Percentiles rank a stretch among this genome's conserved stretches.
phyloP scores from a whole-genome alignment of 805 yeast genomes.

The Starmera dryadoides region DNA sequence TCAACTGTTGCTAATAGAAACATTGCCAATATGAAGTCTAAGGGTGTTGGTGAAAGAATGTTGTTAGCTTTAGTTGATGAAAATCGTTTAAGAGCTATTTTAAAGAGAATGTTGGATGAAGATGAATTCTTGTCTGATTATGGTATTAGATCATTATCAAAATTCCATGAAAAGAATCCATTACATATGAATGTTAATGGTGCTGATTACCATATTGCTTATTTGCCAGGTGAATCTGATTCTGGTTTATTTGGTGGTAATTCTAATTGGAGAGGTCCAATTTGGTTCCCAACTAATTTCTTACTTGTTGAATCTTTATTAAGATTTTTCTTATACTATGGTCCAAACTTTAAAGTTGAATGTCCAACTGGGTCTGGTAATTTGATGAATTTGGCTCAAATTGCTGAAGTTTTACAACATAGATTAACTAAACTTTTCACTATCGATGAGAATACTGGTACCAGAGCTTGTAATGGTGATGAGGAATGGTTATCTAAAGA shows the following conservation, averaged over 20 bases:
- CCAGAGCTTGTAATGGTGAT: conserved; percentile 77
- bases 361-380: conserved; percentile 84
- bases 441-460: conserved; percentile 53
- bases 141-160: conserved; percentile 86
- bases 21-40: conserved; percentile 70
- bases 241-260: conserved; percentile 95
- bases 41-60: conserved; percentile 78
- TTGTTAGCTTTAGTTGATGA: conserved; percentile 73
- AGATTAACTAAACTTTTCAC: conserved; percentile 72
- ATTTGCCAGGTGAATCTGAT: conserved; percentile 84
- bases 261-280: conserved; percentile 96
- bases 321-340: conserved; percentile 82
- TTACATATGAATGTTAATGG: conserved; percentile 81
- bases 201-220: conserved; percentile 57
- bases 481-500: conserved; percentile 54
- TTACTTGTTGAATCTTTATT: conserved; percentile 80
- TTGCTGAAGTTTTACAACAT: conserved; percentile 86
- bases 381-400: conserved; percentile 70
- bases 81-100: conserved; percentile 69
- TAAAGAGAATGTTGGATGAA: conserved; percentile 78
- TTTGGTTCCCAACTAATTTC: conserved; percentile 93
- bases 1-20: conserved; percentile 68
- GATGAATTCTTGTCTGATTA: conserved; percentile 76
- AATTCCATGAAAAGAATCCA: conserved; percentile 78
- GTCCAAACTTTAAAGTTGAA: conserved; percentile 76